phyloP scores from a whole-genome alignment of 2,329 filamentous ascomycete species.

The Trichophyton schoenleinii region DNA sequence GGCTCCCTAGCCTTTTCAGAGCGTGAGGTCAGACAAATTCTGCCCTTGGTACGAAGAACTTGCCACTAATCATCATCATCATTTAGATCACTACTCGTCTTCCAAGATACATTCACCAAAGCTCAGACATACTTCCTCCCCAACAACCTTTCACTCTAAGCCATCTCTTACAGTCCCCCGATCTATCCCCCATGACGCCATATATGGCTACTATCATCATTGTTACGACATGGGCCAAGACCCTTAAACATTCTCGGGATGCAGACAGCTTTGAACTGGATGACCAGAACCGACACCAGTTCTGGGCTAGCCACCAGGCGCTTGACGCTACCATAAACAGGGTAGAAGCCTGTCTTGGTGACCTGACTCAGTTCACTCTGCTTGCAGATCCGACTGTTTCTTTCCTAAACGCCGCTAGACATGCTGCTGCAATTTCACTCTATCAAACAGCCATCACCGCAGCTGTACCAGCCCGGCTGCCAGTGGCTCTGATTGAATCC shows the following conservation, averaged over 20 bases:
- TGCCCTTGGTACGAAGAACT: neutral
- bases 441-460: neutral
- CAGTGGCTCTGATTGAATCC: neutral
- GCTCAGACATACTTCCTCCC: neutral
- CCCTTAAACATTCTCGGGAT: neutral
- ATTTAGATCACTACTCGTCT: neutral
- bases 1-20: constrained; percentile 2
- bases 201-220: neutral
- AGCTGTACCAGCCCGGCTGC: neutral
- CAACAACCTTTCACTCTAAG: neutral
- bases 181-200: neutral
- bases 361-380: neutral
- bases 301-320: constrained; percentile 3
- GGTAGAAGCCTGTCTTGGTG: constrained; percentile 3
- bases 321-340: neutral
- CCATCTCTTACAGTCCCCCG: constrained; percentile 2
- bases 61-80: neutral
- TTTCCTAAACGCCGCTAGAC: constrained; percentile 1
- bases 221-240: constrained; percentile 3
- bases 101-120: neutral
- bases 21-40: neutral
- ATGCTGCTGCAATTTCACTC: constrained; percentile 2
- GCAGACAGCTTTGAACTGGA: neutral
- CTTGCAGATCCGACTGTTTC: neutral
- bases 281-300: constrained; percentile 2